Evolutionary conservation across 768 basidiomycete genomes (phyloP).

Genomic region (Phlegmacium glaucopus): DNA sequence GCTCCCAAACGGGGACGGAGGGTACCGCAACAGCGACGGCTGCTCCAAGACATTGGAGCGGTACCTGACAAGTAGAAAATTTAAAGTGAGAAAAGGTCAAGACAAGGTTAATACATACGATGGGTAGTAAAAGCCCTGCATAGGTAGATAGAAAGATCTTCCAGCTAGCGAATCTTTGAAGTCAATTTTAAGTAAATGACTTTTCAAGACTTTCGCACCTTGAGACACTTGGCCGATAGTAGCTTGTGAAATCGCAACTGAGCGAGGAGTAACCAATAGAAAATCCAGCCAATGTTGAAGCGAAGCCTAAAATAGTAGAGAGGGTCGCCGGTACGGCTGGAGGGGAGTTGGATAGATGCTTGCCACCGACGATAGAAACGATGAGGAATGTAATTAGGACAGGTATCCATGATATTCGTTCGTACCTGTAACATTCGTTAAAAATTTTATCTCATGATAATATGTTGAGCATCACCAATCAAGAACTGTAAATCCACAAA

Average conservation of each 20-base stretch:
- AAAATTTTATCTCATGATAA: neutral
- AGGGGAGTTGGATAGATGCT: constrained; percentile 52
- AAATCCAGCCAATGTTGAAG: constrained; percentile 70
- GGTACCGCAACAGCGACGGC: constrained; percentile 58
- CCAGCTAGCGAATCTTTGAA: constrained; percentile 37
- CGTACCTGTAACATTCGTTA: constrained; percentile 43
- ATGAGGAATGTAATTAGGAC: constrained; percentile 72
- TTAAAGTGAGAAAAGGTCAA: neutral
- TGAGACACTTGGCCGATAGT: constrained; percentile 56
- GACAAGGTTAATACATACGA: constrained; percentile 26
- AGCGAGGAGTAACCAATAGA: constrained; percentile 59
- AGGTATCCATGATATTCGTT: constrained; percentile 74
- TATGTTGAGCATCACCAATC: constrained; percentile 31
- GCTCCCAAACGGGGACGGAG: constrained; percentile 56
- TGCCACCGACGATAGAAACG: constrained; percentile 69
- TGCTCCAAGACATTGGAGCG: constrained; percentile 51
- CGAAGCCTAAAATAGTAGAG: constrained; percentile 56
- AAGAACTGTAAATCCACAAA: constrained; percentile 50
- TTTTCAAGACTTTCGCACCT: constrained; percentile 34
- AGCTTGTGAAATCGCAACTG: constrained; percentile 73
- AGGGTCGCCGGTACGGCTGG: constrained; percentile 54
- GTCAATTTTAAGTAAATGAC: neutral
- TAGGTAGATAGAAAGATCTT: constrained; percentile 69
- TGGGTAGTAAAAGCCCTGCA: constrained; percentile 62
- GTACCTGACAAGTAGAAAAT: constrained; percentile 30